These are phyloP conservation scores for Hypericum androsaemum DNA, from an alignment of 345 rosid genomes.

Conservation along the genomic window DNA sequence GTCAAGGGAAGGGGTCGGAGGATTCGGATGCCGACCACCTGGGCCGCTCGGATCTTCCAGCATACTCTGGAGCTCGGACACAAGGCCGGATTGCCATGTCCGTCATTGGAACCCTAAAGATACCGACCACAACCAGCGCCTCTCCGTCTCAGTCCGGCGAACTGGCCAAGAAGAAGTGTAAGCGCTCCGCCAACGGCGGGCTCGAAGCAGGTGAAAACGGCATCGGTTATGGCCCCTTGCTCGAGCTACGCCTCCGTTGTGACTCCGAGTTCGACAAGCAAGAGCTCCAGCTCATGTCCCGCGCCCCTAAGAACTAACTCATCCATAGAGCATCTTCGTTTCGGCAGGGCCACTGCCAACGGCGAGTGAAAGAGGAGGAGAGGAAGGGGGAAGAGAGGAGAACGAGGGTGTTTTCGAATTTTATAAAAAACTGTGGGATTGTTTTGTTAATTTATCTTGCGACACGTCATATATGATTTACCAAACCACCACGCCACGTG, in stretches of 20 bases:
- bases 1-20: slow-evolving; percentile 90
- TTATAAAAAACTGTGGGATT: too few species aligned
- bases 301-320: slow-evolving; percentile 43
- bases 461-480: too few species aligned
- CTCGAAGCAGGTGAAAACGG: slow-evolving; percentile 21
- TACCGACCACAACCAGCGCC: slow-evolving; percentile 55
- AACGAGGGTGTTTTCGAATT: too few species aligned
- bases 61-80: slow-evolving; percentile 79
- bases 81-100: slow-evolving; percentile 91
- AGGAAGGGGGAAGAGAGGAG: too few species aligned
- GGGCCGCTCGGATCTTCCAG: slow-evolving; percentile 88
- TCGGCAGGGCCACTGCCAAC: too few species aligned
- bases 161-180: slow-evolving; percentile 49
- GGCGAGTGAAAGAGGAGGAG: too few species aligned
- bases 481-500: too few species aligned
- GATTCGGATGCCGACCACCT: slow-evolving; percentile 92
- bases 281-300: slow-evolving; percentile 58
- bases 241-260: slow-evolving; percentile 30
- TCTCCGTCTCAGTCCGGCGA: slow-evolving; percentile 29
- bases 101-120: slow-evolving; percentile 72
- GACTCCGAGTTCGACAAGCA: slow-evolving; percentile 37
- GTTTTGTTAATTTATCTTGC: too few species aligned
- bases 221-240: slow-evolving; percentile 49
- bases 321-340: slow-evolving; percentile 17
- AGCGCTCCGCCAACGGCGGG: slow-evolving; percentile 53